phyloP scores from a whole-genome alignment of 2,329 filamentous ascomycete genomes.

The Aspergillus vadensis region DNA sequence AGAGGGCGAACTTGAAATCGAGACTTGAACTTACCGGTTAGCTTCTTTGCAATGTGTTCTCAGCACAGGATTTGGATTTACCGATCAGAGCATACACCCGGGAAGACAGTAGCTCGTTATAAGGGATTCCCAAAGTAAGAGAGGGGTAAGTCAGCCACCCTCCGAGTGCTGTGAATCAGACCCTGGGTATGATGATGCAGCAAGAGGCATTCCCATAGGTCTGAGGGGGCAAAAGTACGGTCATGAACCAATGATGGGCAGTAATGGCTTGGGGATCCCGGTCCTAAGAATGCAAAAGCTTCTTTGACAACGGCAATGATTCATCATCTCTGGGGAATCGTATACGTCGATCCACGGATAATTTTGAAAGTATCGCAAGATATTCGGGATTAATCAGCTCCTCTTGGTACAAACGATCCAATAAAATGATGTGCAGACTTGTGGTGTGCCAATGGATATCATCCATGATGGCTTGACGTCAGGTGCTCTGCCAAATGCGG shows the following conservation, averaged over 20 bases:
- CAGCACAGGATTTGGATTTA: background rate
- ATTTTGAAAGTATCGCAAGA: background rate
- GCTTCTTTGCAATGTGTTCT: background rate
- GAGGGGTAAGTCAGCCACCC: constrained; percentile 19
- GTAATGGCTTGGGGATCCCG: constrained; percentile 2
- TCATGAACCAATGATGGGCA: constrained; percentile 14
- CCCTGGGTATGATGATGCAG: constrained; percentile 15
- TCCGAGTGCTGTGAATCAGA: constrained; percentile 11
- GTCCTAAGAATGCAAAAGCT: constrained; percentile 10
- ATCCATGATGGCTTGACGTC: constrained; percentile 19
- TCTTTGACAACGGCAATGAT: constrained; percentile 6
- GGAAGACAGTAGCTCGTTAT: background rate
- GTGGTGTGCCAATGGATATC: background rate
- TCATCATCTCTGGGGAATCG: constrained; percentile 4
- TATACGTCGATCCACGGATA: background rate
- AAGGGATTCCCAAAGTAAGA: background rate
- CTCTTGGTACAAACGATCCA: background rate
- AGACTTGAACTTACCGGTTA: background rate
- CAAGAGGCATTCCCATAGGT: constrained; percentile 1
- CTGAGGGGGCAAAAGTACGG: constrained; percentile 7
- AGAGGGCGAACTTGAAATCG: background rate
- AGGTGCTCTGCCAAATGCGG: constrained; percentile 17
- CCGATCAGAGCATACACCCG: background rate
- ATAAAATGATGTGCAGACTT: background rate
- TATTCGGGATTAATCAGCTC: constrained; percentile 10